A percentile compares a stretch with the other conserved stretches of the same genome.
Conservation (phyloP, 176 grass and related monocot species). For the Metroxylon sagu region DNA sequence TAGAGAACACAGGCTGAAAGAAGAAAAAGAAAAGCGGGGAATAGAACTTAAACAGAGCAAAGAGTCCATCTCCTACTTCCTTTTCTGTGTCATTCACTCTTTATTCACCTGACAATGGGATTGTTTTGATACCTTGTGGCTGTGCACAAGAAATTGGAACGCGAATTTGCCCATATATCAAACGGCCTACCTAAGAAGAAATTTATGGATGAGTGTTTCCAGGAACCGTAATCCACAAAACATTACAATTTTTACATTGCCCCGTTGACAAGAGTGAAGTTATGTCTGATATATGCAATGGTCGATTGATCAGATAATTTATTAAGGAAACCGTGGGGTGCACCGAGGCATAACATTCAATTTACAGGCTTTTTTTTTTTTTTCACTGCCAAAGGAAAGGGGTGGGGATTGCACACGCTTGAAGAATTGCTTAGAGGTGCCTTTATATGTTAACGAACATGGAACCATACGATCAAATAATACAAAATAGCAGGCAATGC, state of each 20-base stretch:
- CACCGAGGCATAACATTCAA: slow-evolving; percentile 49
- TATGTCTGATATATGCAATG: slow-evolving; percentile 46
- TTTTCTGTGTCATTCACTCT: too few relatives aligned
- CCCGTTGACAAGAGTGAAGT: slow-evolving; percentile 38
- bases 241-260: slow-evolving; percentile 39
- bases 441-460: slow-evolving; percentile 61
- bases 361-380: slow-evolving; percentile 19
- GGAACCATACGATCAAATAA: slow-evolving; percentile 45
- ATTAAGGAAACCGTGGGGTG: slow-evolving; percentile 65
- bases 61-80: too few relatives aligned
- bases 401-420: slow-evolving; percentile 54
- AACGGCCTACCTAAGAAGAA: slow-evolving; percentile 48
- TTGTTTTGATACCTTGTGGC: slow-evolving; percentile 64
- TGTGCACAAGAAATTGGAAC: slow-evolving; percentile 42
- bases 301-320: slow-evolving; percentile 62
- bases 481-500: slow-evolving; percentile 26
- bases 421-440: slow-evolving; percentile 74
- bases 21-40: too few relatives aligned
- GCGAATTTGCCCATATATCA: slow-evolving; percentile 45
- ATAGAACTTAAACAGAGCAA: too few relatives aligned
- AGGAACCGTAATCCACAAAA: slow-evolving; percentile 41
- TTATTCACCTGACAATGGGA: too few relatives aligned
- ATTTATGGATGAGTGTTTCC: too few relatives aligned
- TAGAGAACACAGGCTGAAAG: too few relatives aligned
- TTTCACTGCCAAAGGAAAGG: slow-evolving; percentile 53